Base-by-base conservation (phyloP, 768 basidiomycete species). In the Tylopilus balloui region DNA sequence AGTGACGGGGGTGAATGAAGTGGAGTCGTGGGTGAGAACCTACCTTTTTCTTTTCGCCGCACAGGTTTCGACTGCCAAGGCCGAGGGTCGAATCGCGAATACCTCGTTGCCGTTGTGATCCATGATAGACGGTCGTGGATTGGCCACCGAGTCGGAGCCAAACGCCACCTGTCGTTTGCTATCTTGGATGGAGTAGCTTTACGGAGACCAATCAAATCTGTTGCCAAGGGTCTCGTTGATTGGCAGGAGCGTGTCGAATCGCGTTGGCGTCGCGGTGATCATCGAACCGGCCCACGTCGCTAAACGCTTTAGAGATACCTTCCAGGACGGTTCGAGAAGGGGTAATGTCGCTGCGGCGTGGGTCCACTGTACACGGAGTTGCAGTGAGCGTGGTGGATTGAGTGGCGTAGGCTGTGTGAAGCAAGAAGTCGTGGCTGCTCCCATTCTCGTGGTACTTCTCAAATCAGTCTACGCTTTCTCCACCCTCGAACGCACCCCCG, bases 351-450 rank as follows among this genome's bases (percentile, higher is more conserved):
- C 32, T 32, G 32, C 32, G n/a, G 32, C 32, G 32, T 15, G n/a
- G 6, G 32, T 32, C 32, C 32, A 32, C 15, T 15, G 32, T 32
- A 36, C 42, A 15, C 42, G 20, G 55, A 48, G 47, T 54, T 28
- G 56, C 56, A n/a, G 41, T 25, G 39, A 23, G 9, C 8, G 31
- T 27, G n/a, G 42, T 19, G 6, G 7, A 27, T 29, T 37, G 38
- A 4, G 56, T 56, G 50, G 57, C 53, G 53, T 24, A 14, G n/a
- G 19, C 2, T n/a, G 32, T 21, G 44, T 31, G 45, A 45, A 38
- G 23, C 25, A 43, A 41, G 56, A 54, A 47, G 48, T 15, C 14
- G n/a, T 21, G 9, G 31, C 17, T 42, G 6, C 42, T 20, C 19
- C 21, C 3, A 4, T 4, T 25, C 28, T 35, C 19, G 31, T 35